Conservation (phyloP, 352 stramenopile species). For the Pythium phragmitis region DNA sequence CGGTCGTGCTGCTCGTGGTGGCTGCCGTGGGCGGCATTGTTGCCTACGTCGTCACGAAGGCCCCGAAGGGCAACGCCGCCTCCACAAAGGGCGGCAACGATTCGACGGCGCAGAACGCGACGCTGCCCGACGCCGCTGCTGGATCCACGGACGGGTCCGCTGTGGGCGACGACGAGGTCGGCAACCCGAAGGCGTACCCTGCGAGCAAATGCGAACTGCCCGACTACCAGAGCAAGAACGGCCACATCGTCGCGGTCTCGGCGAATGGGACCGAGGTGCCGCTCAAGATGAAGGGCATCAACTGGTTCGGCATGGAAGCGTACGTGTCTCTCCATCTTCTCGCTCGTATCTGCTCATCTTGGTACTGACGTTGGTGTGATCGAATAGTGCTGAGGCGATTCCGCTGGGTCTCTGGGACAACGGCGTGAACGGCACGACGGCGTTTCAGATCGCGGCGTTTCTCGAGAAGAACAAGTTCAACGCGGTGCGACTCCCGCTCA, state of each 20-base stretch:
- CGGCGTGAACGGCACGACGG: constrained; percentile 53
- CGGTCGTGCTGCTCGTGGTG: constrained; percentile 13
- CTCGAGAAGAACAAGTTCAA: constrained; percentile 80
- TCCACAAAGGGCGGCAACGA: constrained; percentile 8
- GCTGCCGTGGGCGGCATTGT: constrained; percentile 5
- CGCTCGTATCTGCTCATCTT: not conserved
- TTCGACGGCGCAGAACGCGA: not conserved
- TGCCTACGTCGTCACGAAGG: constrained; percentile 22
- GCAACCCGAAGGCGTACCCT: constrained; percentile 23
- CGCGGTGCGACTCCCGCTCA: constrained; percentile 64
- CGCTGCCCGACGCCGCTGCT: not conserved
- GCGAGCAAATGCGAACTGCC: constrained; percentile 48
- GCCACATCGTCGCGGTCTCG: constrained; percentile 59
- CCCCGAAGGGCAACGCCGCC: not conserved
- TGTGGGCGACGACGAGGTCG: constrained; percentile 4
- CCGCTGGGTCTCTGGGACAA: constrained; percentile 68
- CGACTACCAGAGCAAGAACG: constrained; percentile 80
- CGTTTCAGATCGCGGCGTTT: constrained; percentile 67
- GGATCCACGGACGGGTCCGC: not conserved
- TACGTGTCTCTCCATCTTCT: constrained; percentile 27
- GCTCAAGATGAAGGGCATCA: constrained; percentile 82
- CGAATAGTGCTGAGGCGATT: constrained; percentile 35
- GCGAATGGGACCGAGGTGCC: constrained; percentile 50
- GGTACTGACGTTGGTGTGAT: not conserved
- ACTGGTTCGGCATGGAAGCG: constrained; percentile 82